Evolutionary conservation across 192 early-diverging fungal genomes (phyloP), one percentile per base, ranked within the genome.

Genomic region (Mortierella hygrophila): DNA sequence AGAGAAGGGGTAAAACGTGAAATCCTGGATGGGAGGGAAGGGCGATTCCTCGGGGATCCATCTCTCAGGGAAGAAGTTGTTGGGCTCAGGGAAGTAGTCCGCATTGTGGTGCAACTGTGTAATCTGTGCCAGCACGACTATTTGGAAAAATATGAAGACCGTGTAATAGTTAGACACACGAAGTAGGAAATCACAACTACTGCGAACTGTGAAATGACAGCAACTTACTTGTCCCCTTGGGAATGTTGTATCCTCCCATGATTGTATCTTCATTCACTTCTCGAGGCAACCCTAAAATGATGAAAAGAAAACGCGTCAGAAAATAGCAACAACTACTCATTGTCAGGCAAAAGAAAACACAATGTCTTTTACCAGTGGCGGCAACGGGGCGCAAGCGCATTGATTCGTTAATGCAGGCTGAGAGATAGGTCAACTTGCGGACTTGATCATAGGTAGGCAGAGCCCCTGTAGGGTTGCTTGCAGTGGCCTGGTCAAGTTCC

Each of bases 361-460:
- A 13, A 37, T 13, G n/a, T 65, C 15, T 18, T 21, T 74, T 84
- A 84, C 82, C 82, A 32, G 83, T 73, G 21, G 83, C 78, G 6
- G 88, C 82, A 55, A 91, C 79, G 21, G 92, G 89, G 49, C 87
- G 72, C 9, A 93, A 42, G n/a, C 92, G 85, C 88, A 91, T 86
- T 6, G 91, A 88, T 63, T 94, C 93, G 21, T 92, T 78, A 72
- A 93, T 89, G 13, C 92, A 89, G 10, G 89, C 90, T 38, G 87
- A 92, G 15, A 92, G 75, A 68, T 89, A 90, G 10, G 91, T 84
- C 11, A 93, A 68, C 55, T 87, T 71, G 6, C 91, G 90, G n/a
- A 92, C 38, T 44, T 90, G 78, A 37, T 92, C 83, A 54, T 92
- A 89, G 10, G 46, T 49, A 21, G 85, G 88, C 37, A 86, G 26